Percentiles rank a stretch among this genome's conserved stretches.
Evolutionary conservation across 768 basidiomycete species (phyloP).

Genomic region (Amanita polypyramis): DNA sequence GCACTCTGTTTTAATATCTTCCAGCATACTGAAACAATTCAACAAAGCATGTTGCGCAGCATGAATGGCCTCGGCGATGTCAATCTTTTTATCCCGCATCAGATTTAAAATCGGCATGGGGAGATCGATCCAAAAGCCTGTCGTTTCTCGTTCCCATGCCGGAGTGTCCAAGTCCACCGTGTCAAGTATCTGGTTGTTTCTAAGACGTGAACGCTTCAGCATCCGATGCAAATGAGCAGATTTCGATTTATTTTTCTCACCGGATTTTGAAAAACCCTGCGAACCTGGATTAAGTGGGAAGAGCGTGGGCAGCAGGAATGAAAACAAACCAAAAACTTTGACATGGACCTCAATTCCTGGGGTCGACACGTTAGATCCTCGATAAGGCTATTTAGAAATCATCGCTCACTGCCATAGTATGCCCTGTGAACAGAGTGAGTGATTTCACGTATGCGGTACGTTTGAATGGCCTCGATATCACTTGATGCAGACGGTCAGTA

Average conservation of each 20-base stretch:
- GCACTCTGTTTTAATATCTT: slow-evolving; percentile 75
- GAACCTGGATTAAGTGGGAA: background rate
- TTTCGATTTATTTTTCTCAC: slow-evolving; percentile 19
- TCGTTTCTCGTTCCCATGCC: slow-evolving; percentile 63
- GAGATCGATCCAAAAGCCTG: slow-evolving; percentile 74
- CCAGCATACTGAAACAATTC: slow-evolving; percentile 60
- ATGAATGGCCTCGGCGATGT: slow-evolving; percentile 75
- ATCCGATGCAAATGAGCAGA: background rate
- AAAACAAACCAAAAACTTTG: slow-evolving; percentile 61
- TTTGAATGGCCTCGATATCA: slow-evolving; percentile 69
- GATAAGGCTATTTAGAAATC: background rate
- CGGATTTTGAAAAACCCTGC: slow-evolving; percentile 75
- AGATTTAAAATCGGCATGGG: slow-evolving; percentile 40
- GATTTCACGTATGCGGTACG: slow-evolving; percentile 62
- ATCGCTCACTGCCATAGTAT: slow-evolving; percentile 61
- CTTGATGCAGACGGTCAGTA: slow-evolving; percentile 23
- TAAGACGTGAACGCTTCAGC: slow-evolving; percentile 14
- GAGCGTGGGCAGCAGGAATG: background rate
- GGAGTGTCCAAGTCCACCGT: slow-evolving; percentile 69
- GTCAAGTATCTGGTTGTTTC: slow-evolving; percentile 60
- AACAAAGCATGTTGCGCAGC: slow-evolving; percentile 78
- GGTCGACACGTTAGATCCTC: background rate
- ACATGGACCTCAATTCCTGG: slow-evolving; percentile 54
- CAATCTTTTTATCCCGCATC: slow-evolving; percentile 44
- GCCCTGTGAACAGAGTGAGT: slow-evolving; percentile 25